Evolutionary conservation across 2,329 filamentous ascomycete species (phyloP).

Genomic region (Fusarium neocosmosporiellum): DNA sequence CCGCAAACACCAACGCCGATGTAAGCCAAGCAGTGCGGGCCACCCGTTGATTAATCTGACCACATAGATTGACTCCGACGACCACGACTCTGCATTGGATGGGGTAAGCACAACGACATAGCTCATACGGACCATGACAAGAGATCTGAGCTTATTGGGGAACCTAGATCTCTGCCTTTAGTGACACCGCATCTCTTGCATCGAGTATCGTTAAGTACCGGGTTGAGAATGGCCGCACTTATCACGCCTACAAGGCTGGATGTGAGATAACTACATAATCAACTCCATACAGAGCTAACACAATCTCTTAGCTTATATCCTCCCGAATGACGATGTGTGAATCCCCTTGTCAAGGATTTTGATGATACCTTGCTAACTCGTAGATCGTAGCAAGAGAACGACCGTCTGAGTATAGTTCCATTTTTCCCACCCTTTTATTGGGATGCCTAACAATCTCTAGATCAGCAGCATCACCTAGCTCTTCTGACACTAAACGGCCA

Average conservation of each 20-base stretch:
- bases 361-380: neutral
- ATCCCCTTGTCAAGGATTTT: neutral
- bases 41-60: neutral
- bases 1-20: neutral
- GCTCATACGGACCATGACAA: neutral
- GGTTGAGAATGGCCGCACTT: constrained; percentile 25
- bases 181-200: constrained; percentile 1
- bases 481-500: constrained; percentile 13
- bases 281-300: neutral
- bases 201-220: constrained; percentile 24
- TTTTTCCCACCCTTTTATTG: neutral
- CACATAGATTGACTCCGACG: neutral
- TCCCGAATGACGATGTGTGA: constrained; percentile 24
- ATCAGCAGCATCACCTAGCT: constrained; percentile 23
- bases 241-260: constrained; percentile 26
- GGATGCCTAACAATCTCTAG: neutral
- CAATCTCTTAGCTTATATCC: constrained; percentile 3
- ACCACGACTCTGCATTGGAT: constrained; percentile 9
- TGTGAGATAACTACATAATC: constrained; percentile 3
- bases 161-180: neutral
- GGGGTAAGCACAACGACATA: neutral
- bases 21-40: neutral
- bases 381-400: constrained; percentile 14
- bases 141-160: neutral
- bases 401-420: constrained; percentile 10